Evolutionary conservation across 2,329 filamentous ascomycete species (phyloP), one percentile per base, ranked within the genome.

Genomic region (Helminthosporium solani): DNA sequence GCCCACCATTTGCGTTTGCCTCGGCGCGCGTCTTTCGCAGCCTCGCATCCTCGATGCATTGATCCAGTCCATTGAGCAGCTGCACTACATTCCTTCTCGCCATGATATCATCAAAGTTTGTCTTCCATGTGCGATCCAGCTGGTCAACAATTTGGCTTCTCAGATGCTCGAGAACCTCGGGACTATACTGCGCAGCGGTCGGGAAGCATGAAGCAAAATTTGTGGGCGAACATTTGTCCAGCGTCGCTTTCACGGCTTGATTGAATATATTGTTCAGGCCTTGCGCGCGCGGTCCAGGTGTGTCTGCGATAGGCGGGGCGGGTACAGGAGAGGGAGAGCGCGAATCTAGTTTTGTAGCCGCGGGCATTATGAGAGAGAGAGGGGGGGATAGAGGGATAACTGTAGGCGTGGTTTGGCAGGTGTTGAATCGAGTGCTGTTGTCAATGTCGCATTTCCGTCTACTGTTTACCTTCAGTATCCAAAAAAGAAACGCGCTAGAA

Each of bases 201-300:
- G 83, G 82, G 53, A 85, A 85, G 57, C 83, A 86, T 19, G 79
- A 71, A 0, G 80, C 75, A 62, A 85, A 86, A 56, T 84, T 84
- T 39, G 73, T 70, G 61, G 83, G 79, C 8, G 76, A 81, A 64
- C 81, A 83, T 41, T 81, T 80, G 51, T 79, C 78, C n/a, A 85
- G 64, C 1, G 82, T 81, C 50, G 81, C 78, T 9, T 75, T 73
- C 18, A 84, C 74, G 14, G 83, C 82, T 49, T 81, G 75, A 43
- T 73, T 71, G 70, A 83, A 85, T 53, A 85, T 75, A 53, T 81
- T 80, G 57, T 81, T 76, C 7, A 86, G 72, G 38, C 78, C 78
- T 37, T 78, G 74, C 19, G 81, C 82, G 70, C 82, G 82, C 20
- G 78, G 79, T 25, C 82, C 81, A 2, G 81, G 82, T 1, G 79